These are phyloP conservation scores for Cercophora sp. DNA, from an alignment of 495 filamentous ascomycete genomes.

Conservation along the genomic window DNA sequence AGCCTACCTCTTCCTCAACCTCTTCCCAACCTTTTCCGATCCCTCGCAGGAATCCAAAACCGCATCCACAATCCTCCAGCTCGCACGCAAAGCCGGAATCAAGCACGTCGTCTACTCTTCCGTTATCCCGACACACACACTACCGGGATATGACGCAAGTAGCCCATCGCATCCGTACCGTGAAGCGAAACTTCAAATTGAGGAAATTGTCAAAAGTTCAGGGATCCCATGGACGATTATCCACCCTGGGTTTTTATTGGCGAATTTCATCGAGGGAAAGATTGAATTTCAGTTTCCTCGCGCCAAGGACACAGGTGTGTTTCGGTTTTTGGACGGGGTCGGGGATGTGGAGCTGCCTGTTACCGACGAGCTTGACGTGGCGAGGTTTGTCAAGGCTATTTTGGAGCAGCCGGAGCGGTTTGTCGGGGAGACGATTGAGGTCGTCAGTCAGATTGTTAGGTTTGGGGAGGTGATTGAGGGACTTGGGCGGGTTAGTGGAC, in stretches of 20 bases:
- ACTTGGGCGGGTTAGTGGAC: conserved; percentile 31
- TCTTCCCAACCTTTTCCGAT: conserved; percentile 31
- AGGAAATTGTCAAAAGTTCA: conserved; percentile 25
- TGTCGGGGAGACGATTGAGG: conserved; percentile 31
- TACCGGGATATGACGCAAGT: conserved; percentile 18
- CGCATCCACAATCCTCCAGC: conserved; percentile 36
- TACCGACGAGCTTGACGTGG: conserved; percentile 49
- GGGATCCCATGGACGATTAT: conserved; percentile 45
- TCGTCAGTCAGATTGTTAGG: conserved; percentile 37
- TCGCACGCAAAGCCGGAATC: conserved; percentile 40
- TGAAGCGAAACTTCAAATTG: conserved; percentile 39
- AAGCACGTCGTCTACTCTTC: conserved; percentile 39
- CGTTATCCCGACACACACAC: conserved; percentile 20
- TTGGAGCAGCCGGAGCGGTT: conserved; percentile 39
- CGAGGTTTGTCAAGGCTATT: conserved; percentile 41
- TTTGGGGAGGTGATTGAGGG: conserved; percentile 29
- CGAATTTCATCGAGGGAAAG: conserved; percentile 41
- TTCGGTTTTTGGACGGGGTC: conserved; percentile 7
- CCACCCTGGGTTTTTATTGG: conserved; percentile 48
- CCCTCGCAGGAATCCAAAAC: conserved; percentile 29
- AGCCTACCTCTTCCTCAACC: conserved; percentile 46
- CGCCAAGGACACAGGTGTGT: conserved; percentile 32
- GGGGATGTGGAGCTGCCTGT: conserved; percentile 37
- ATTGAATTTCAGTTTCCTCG: conserved; percentile 33
- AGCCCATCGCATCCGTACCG: conserved; percentile 11